Base-by-base conservation (phyloP, 2,329 filamentous ascomycete species). In the Ophiostoma himal-ulmi region DNA sequence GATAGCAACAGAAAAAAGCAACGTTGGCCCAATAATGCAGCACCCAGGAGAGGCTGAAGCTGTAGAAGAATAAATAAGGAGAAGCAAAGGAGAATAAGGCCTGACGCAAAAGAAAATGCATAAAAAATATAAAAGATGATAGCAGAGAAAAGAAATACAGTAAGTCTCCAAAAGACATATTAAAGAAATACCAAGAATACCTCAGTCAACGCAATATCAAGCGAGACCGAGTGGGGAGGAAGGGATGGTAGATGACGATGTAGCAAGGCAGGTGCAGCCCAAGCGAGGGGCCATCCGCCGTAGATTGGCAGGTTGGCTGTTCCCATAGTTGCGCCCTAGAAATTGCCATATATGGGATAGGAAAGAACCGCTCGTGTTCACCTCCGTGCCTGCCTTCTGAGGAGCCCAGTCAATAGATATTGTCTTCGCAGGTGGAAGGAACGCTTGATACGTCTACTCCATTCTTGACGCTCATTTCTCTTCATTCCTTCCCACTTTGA, bases 371-470 rank as follows among this genome's bases (percentile, higher is more conserved):
- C 52, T 22, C 52, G n/a, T 57, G 48, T 57, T 57, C 26, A 22
- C 52, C 52, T 57, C n/a, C 22, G 44, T 48, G 20, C 52, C n/a
- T 57, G n/a, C 52, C 14, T 17, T 17, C 26, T 30, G 30, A 30
- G 30, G 30, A 30, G 30, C 30, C 30, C 30, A 30, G 30, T 30
- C 30, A 30, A 30, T 30, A 30, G 4, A 30, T 30, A 30, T 30
- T 30, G 30, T 30, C 30, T 30, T 30, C 30, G 30, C 30, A 30
- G 30, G 52, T 52, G 57, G 70, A 22, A 71, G 70, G 67, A 37
- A 41, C 67, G 67, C 70, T 62, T 62, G 60, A 37, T 34, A 41
- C n/a, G 39, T 34, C 60, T 34, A 36, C 60, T 60, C 34, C 60
- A 64, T 64, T 64, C 60, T 37, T 64, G 30, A 36, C 60, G 30